Base-by-base conservation (phyloP, 176 grass and related monocot species). In the Rhipidocladum racemiflorum region DNA sequence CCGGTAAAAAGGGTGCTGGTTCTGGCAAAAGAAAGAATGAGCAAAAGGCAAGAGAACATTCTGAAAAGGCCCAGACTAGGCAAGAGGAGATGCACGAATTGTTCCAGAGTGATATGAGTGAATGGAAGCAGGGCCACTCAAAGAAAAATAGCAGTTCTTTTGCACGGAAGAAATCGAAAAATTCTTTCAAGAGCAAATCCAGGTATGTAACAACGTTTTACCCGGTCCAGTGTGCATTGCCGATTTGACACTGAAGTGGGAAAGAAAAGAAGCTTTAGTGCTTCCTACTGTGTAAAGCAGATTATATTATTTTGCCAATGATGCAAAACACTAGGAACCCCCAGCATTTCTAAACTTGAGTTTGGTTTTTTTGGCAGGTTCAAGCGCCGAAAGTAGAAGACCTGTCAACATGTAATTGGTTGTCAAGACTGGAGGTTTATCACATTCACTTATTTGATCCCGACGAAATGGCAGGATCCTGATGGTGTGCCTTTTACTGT, bases 111-210 rank as follows among this genome's bases (percentile, higher is more conserved):
- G 96, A 98, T 71, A 98, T 93, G 92, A 91, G 82, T 61, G 92
- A 98, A 79, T 90, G 82, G 61, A 98, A 95, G 77, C 90, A 93
- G 72, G 90, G 84, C 20, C 86, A 70, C 15, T 18, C 77, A 18
- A 95, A 91, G 80, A 91, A 88, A 86, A 89, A 66, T 45, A 83
- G 66, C 23, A 74, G 24, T 27, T 46, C 66, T 79, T 81, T 81
- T 27, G 39, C 44, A 36, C 70, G 30, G 16, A 91, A 75, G 66
- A 94, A 93, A 85, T 77, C 88, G 2, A 98, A 95, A 57, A 95
- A 88, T 76, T 86, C 92, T n/a, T 98, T 98, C 30, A 97, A 95
- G 85, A 98, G 96, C 85, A 91, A 98, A 85, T 82, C 90, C 35
- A 98, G 96, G 95, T 97, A 94, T 83, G 71, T 30, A 48, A 38